Base-by-base conservation (phyloP, 495 filamentous ascomycete species). In the Cenococcum geophilum region DNA sequence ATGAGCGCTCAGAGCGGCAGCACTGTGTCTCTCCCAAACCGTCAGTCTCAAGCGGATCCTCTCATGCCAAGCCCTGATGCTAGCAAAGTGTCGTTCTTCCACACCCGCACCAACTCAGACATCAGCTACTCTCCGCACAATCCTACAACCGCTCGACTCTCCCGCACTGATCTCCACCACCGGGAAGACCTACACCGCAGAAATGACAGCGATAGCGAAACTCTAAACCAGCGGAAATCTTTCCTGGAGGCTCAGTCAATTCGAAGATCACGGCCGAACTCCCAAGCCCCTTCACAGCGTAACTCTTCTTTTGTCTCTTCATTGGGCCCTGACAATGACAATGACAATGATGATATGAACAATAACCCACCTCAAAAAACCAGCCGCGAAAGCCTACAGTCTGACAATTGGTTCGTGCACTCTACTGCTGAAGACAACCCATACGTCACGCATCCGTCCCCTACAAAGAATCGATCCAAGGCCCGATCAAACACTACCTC, bases 11-110 rank as follows among this genome's bases (percentile, higher is more conserved):
- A 86, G 70, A 55, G 60, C 75, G 43, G 75, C 68, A 52, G 77
- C 80, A 48, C 82, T 78, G 16, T 67, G 76, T 18, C 80, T 74
- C 59, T 65, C 67, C 70, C 62, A 76, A 77, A 61, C 57, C 55
- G 76, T 25, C 70, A 71, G 8, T 85, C 85, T 1, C 78, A 77
- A 48, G 69, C 72, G 35, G 83, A 86, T 54, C 75, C 79, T 4
- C 68, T 83, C 22, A 79, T 86, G 18, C 78, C 80, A 2, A 9
- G 14, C 34, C 59, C 66, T 11, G 60, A 69, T 36, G 59, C 71
- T 77, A 50, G 32, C 23, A 59, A 57, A 34, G 55, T 69, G 45
- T 9, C 62, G 10, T 70, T 70, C 64, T 64, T 70, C 52, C 64
- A 62, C 37, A 67, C 67, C 6, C 51, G 67, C n/a, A 62, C 55